phyloP scores from a whole-genome alignment of 2,329 filamentous ascomycete genomes.

The Aspergillus sp. region DNA sequence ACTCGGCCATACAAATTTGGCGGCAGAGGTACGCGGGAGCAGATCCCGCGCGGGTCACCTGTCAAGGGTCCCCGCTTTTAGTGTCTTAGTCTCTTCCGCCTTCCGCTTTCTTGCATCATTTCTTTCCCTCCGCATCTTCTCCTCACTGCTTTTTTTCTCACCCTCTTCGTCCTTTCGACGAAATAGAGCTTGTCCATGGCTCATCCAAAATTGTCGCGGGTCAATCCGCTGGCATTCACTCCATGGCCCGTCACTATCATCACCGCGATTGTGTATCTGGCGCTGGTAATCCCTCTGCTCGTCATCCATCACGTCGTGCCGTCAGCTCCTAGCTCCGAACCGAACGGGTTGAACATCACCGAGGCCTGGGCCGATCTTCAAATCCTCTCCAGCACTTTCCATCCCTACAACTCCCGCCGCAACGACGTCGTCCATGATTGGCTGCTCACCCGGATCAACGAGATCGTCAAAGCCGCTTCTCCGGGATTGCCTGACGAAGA shows the following conservation, averaged over 20 bases:
- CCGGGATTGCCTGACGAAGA: conserved; percentile 18
- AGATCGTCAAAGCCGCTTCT: conserved; percentile 63
- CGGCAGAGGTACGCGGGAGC: background rate
- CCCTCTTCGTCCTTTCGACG: background rate
- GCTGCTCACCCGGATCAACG: conserved; percentile 68
- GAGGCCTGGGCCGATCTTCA: conserved; percentile 86
- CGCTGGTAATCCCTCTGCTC: conserved; percentile 70
- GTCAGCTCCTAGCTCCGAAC: conserved; percentile 56
- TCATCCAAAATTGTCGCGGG: conserved; percentile 25
- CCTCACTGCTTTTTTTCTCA: background rate
- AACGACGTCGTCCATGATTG: conserved; percentile 81
- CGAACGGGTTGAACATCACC: conserved; percentile 71
- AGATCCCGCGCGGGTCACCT: background rate
- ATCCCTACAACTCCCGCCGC: conserved; percentile 82
- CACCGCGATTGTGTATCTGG: conserved; percentile 73
- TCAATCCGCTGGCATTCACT: conserved; percentile 68
- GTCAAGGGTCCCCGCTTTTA: background rate
- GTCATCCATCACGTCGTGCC: conserved; percentile 76
- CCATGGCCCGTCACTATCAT: conserved; percentile 80
- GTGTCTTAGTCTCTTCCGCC: background rate
- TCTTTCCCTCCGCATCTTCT: background rate
- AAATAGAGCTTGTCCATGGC: conserved; percentile 30
- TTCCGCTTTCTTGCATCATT: background rate
- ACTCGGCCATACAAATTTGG: background rate
- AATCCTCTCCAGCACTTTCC: conserved; percentile 69